Conservation (phyloP, 2,329 filamentous ascomycete species). For the Monilinia vaccinii-corymbosi region DNA sequence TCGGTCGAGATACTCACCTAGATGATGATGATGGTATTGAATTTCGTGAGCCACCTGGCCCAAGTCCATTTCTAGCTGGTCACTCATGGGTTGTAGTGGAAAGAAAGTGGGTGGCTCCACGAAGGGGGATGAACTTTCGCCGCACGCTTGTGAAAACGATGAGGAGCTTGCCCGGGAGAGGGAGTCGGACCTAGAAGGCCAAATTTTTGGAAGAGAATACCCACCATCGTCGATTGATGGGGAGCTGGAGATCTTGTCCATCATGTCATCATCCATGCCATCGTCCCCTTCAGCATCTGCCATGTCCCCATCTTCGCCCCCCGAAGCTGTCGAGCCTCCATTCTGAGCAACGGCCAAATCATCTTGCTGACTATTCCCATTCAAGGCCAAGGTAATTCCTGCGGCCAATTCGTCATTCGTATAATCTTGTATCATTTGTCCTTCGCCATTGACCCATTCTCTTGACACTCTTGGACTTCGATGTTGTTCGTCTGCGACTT, state of each 20-base stretch:
- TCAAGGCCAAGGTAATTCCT: conserved; percentile 34
- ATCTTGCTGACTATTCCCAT: conserved; percentile 41
- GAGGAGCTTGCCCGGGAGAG: conserved; percentile 15
- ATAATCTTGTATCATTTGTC: conserved; percentile 28
- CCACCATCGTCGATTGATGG: conserved; percentile 98
- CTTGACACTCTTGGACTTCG: conserved; percentile 53
- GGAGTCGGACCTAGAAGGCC: conserved; percentile 26
- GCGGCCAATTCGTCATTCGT: conserved; percentile 37
- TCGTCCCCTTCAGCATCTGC: conserved; percentile 63
- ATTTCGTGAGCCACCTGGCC: conserved; percentile 17
- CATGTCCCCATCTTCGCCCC: conserved; percentile 51
- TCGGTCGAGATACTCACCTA: conserved; percentile 38
- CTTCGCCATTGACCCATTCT: conserved; percentile 35
- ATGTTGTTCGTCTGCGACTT: conserved; percentile 63
- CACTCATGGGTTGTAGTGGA: conserved; percentile 18
- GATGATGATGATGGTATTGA: conserved; percentile 37
- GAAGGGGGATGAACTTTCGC: conserved; percentile 28
- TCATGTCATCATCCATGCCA: conserved; percentile 77
- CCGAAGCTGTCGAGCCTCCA: conserved; percentile 41
- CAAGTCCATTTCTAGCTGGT: conserved; percentile 20
- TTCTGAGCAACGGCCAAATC: conserved; percentile 52
- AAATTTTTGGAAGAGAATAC: conserved; percentile 39
- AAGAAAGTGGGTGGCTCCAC: conserved; percentile 25
- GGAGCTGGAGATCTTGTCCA: conserved; percentile 98
- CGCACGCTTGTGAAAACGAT: conserved; percentile 27